A percentile compares a stretch with the other conserved stretches of the same genome.
These are phyloP conservation scores for Penicillium desertorum DNA, from an alignment of 495 filamentous ascomycete genomes.

Conservation along the genomic window DNA sequence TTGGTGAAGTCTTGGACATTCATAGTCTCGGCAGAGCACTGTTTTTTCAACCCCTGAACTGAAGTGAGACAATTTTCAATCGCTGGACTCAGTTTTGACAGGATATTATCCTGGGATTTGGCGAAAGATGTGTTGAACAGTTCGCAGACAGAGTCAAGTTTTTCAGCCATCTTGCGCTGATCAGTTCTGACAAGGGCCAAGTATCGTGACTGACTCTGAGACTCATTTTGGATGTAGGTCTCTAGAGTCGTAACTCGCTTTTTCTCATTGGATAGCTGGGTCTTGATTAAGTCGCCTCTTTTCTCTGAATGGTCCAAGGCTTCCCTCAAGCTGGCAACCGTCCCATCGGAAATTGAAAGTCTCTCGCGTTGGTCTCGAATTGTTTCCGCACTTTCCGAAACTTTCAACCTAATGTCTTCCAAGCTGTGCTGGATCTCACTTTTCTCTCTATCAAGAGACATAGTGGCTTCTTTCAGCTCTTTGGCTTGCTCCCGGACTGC, in stretches of 20 bases:
- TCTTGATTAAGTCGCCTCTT: constrained; percentile 12
- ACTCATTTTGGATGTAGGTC: constrained; percentile 34
- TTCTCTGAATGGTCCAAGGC: constrained; percentile 24
- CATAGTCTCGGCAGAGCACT: constrained; percentile 16
- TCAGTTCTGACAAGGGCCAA: constrained; percentile 26
- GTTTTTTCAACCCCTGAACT: constrained; percentile 22
- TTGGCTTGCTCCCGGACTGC: constrained; percentile 30
- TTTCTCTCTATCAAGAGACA: constrained; percentile 29
- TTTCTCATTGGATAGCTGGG: constrained; percentile 32
- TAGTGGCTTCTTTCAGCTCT: constrained; percentile 23
- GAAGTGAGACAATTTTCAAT: constrained; percentile 23
- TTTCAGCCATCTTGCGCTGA: constrained; percentile 29
- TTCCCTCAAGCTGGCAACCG: constrained; percentile 22
- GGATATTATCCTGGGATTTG: constrained; percentile 16
- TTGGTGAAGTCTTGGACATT: constrained; percentile 24
- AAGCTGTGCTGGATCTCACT: constrained; percentile 26
- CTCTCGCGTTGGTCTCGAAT: constrained; percentile 19
- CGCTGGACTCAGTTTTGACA: constrained; percentile 12
- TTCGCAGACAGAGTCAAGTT: constrained; percentile 20
- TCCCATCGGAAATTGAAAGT: constrained; percentile 16
- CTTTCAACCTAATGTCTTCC: constrained; percentile 21
- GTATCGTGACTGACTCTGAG: constrained; percentile 27
- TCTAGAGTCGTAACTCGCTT: constrained; percentile 31
- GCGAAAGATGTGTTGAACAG: constrained; percentile 11
- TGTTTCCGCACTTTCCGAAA: constrained; percentile 19